Percentiles rank a stretch among this genome's conserved stretches.
These are phyloP conservation scores for Akanthomyces uredinophilus DNA, from an alignment of 2,329 filamentous ascomycete genomes.

Conservation along the genomic window DNA sequence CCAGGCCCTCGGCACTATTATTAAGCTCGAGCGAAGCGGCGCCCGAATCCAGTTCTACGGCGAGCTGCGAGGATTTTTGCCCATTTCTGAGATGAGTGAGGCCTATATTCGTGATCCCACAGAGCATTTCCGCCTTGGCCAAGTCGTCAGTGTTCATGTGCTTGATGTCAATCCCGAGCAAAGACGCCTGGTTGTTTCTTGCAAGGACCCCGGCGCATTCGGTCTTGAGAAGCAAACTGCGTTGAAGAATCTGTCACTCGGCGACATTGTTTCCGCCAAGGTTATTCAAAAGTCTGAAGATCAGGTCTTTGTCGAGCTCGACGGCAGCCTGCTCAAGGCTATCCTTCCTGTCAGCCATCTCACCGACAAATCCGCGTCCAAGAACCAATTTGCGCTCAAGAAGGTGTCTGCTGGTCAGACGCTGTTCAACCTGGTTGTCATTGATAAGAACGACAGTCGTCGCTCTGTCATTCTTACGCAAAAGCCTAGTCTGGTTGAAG, in stretches of 20 bases:
- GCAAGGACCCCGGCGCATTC: conserved; percentile 80
- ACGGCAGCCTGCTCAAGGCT: conserved; percentile 69
- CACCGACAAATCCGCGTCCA: conserved; percentile 75
- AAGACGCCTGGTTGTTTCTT: conserved; percentile 77
- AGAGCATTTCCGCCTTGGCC: conserved; percentile 83
- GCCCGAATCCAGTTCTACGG: conserved; percentile 94
- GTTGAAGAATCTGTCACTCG: conserved; percentile 67
- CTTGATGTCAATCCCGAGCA: conserved; percentile 69
- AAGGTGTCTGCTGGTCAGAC: conserved; percentile 81
- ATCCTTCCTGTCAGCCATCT: conserved; percentile 73
- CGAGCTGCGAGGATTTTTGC: conserved; percentile 75
- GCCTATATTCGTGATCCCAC: conserved; percentile 85
- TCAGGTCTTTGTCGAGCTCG: conserved; percentile 71
- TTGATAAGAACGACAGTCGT: conserved; percentile 79
- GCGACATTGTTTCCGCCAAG: conserved; percentile 69
- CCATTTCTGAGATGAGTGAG: conserved; percentile 96
- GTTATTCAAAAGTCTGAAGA: conserved; percentile 78
- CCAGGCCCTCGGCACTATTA: conserved; percentile 79
- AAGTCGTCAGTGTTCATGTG: conserved; percentile 89
- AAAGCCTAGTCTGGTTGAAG: conserved; percentile 77
- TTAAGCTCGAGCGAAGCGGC: conserved; percentile 72
- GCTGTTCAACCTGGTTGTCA: conserved; percentile 72
- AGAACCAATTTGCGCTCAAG: conserved; percentile 70
- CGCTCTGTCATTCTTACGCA: conserved; percentile 71
- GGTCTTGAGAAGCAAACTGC: conserved; percentile 68